A percentile compares a stretch with the other conserved stretches of the same genome.
These are phyloP conservation scores for Solanum tacnaense DNA, from an alignment of 257 asterid species.

Conservation along the genomic window DNA sequence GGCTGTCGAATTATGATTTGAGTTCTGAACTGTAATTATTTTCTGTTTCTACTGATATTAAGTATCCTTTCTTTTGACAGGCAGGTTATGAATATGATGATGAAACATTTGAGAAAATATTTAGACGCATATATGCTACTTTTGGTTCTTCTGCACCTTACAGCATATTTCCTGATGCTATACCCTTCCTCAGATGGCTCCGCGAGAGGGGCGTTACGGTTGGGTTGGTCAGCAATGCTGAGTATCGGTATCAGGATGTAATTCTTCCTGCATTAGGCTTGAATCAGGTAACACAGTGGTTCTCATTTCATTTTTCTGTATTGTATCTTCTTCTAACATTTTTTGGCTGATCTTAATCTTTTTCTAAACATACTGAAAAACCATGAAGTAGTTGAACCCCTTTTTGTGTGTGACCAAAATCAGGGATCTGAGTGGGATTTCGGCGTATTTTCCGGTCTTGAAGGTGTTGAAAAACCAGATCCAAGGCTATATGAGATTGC, in stretches of 20 bases:
- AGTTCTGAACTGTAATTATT: neutral
- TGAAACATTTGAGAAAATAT: constrained; percentile 82
- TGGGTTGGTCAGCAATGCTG: constrained; percentile 89
- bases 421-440: constrained; percentile 99
- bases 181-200: constrained; percentile 81
- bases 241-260: constrained; percentile 83
- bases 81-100: constrained; percentile 95
- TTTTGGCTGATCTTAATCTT: neutral
- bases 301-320: neutral
- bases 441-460: constrained; percentile 94
- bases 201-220: constrained; percentile 55
- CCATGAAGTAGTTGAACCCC: neutral
- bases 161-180: constrained; percentile 63
- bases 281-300: constrained; percentile 37
- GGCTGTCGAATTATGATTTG: neutral
- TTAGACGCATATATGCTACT: constrained; percentile 76
- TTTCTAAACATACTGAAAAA: neutral
- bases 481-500: constrained; percentile 72
- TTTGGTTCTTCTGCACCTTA: constrained; percentile 98
- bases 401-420: neutral
- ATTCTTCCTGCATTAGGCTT: constrained; percentile 93
- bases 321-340: neutral
- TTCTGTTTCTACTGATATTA: neutral
- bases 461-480: constrained; percentile 90
- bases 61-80: constrained; percentile 27